Base-by-base conservation (phyloP, 257 asterid genomes). In the Rhazya stricta region DNA sequence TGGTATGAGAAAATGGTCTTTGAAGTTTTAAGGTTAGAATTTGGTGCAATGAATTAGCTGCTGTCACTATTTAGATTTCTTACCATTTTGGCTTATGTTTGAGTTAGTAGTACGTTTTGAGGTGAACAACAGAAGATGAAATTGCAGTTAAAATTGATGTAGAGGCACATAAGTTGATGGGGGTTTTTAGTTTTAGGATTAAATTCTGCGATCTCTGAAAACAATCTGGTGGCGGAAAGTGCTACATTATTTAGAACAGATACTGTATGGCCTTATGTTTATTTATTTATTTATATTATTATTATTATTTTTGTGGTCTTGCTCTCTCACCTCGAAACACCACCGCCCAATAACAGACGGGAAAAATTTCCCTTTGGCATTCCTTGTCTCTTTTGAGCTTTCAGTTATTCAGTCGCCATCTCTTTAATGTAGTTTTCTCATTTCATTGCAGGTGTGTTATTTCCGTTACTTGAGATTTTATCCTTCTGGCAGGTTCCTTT, bases 401-500 rank as follows among this genome's bases (percentile, higher is more conserved):
- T 73, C 62, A 12, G 16, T 73, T 39, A 34, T 25, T 48, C 62
- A 65, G 48, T 76, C n/a, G 48, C 65, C 46, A 51, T 60, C 54
- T 62, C 69, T 39, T 29, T 9, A 51, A 72, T 27, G 43, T 16
- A 3, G 65, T 34, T 39, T 5, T 16, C n/a, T 78, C 9, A 75
- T 74, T 79, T 71, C 72, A 72, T 79, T 84, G 78, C 91, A 94
- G 99, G 99, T 94, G 58, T 92, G 98, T 86, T 94, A 94, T 84
- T 94, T 58, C 85, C 95, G 98, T 68, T 94, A 94, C 88, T 43
- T 94, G 88, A 84, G 97, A 79, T 92, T 94, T 85, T 94, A 90
- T 86, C 90, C 96, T 73, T 92, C 98, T 74, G 99, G 99, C 71
- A 92, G 94, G 82, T 94, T 94, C 79, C 90, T 92, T 45, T 92